Evolutionary conservation across 2,329 filamentous ascomycete species (phyloP).

Genomic region (Microsporum ferrugineum): DNA sequence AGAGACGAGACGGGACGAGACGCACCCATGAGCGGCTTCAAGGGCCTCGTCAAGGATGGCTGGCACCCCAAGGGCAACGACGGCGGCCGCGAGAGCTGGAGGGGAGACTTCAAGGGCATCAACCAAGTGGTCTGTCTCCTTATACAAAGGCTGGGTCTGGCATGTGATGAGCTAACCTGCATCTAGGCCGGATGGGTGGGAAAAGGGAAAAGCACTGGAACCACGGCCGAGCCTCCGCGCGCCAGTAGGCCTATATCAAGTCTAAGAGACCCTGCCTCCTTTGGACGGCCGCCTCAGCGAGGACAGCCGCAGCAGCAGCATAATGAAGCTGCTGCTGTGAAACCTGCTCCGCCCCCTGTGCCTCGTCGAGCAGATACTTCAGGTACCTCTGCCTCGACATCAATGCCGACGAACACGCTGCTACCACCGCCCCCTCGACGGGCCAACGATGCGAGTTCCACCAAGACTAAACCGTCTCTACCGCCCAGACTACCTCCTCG

Average conservation of each 20-base stretch:
- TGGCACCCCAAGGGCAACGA: constrained; percentile 46
- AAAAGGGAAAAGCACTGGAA: constrained; percentile 38
- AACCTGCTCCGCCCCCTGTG: constrained; percentile 43
- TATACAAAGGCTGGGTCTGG: background rate
- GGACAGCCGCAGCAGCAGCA: background rate
- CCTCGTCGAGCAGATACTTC: constrained; percentile 46
- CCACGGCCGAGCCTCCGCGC: constrained; percentile 36
- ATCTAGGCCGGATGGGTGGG: constrained; percentile 49
- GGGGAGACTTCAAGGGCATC: constrained; percentile 46
- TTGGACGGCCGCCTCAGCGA: constrained; percentile 64
- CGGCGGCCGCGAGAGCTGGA: constrained; percentile 44
- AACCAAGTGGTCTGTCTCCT: constrained; percentile 42
- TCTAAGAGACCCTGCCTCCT: constrained; percentile 64
- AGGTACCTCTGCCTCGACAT: constrained; percentile 41
- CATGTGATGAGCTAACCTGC: background rate
- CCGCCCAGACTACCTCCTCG: constrained; percentile 64
- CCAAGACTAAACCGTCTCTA: constrained; percentile 42
- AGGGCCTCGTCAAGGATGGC: constrained; percentile 39
- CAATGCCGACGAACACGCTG: constrained; percentile 55
- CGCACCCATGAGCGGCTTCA: constrained; percentile 13
- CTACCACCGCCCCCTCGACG: constrained; percentile 56
- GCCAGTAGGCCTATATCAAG: constrained; percentile 53
- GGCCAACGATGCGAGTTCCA: background rate
- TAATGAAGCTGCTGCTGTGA: constrained; percentile 14
- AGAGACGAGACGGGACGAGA: too few species aligned